Conservation (phyloP, 78 protist genomes). For the Chrysochromulina tobinii region DNA sequence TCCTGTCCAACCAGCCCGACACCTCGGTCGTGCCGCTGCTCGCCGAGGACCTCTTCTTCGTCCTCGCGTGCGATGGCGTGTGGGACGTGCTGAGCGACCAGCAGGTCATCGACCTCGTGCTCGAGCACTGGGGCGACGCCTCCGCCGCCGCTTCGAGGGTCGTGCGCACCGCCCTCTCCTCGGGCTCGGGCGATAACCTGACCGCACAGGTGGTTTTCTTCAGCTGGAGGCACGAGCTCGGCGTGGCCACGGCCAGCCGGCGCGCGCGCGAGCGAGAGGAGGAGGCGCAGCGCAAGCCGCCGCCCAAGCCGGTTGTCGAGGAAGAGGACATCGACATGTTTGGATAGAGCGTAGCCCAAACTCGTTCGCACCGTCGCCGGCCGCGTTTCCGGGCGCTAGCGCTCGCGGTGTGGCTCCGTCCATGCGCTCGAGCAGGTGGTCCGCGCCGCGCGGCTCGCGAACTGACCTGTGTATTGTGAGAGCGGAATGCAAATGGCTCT, state of each 20-base stretch:
- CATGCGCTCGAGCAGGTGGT: too few relatives aligned
- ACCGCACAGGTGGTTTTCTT: neutral
- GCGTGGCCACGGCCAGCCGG: neutral
- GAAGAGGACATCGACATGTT: constrained; percentile 6
- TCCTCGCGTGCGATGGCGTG: neutral
- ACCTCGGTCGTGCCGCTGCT: neutral
- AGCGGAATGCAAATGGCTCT: too few relatives aligned
- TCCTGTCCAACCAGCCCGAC: neutral
- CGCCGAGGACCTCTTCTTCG: neutral
- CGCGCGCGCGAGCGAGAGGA: neutral
- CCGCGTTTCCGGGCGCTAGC: too few relatives aligned
- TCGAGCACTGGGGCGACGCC: neutral
- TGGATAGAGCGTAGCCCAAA: too few relatives aligned
- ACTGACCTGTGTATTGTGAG: too few relatives aligned
- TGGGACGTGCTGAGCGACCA: constrained; percentile 19
- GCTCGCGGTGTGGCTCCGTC: too few relatives aligned
- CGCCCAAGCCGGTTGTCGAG: neutral
- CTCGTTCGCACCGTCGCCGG: too few relatives aligned
- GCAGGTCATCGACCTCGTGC: neutral
- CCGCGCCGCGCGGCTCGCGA: too few relatives aligned
- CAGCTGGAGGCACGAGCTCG: neutral
- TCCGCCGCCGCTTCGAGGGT: neutral
- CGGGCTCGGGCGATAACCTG: neutral
- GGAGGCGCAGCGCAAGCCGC: neutral
- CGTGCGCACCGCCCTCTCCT: neutral